phyloP scores from a whole-genome alignment of 345 rosid species.

The Adansonia digitata region DNA sequence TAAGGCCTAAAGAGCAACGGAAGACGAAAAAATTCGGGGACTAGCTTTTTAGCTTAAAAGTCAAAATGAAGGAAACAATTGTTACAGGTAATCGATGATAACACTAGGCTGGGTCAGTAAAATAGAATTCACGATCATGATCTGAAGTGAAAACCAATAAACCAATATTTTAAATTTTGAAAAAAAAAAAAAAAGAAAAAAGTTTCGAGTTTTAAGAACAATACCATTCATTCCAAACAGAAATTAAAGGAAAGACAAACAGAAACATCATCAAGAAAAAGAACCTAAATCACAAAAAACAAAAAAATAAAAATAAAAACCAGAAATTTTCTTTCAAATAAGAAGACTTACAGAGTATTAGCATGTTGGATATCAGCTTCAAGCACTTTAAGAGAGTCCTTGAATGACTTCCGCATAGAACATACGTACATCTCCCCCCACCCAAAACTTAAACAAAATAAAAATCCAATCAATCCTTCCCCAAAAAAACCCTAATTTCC shows the following conservation, averaged over 20 bases:
- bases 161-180: not conserved
- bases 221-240: not conserved
- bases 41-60: not conserved
- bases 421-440: conserved; percentile 34
- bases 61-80: not conserved
- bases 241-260: not conserved
- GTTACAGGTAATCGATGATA: not conserved
- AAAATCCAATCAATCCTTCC: not conserved
- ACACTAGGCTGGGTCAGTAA: not conserved
- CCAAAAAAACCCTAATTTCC: conserved; percentile 11
- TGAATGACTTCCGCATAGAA: conserved; percentile 53
- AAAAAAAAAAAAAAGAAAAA: not conserved
- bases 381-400: conserved; percentile 58
- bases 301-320: not conserved
- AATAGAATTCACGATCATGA: not conserved
- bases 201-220: not conserved
- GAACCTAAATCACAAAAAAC: not conserved
- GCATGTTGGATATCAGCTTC: conserved; percentile 79
- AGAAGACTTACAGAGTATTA: conserved; percentile 40
- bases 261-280: too few species aligned
- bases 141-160: too few species aligned
- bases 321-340: not conserved
- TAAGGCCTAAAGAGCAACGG: not conserved
- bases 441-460: not conserved
- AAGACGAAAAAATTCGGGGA: not conserved